A percentile compares a stretch with the other conserved stretches of the same genome.
Conservation (phyloP, 2,329 filamentous ascomycete species). For the Blastomyces silverae region DNA sequence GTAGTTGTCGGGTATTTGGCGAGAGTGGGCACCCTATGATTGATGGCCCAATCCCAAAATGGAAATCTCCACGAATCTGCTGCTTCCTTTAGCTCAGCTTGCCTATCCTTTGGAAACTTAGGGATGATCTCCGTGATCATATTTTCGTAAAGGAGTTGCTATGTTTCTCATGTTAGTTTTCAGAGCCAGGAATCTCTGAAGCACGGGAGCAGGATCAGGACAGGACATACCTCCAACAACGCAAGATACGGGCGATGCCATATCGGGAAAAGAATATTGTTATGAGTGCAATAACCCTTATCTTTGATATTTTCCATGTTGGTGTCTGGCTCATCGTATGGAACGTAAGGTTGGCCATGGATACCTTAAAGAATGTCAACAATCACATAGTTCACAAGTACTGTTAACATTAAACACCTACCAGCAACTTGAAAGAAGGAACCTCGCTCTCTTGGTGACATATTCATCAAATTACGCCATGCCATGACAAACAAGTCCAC, state of each 20-base stretch:
- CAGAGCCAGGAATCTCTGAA: slow-evolving; percentile 4
- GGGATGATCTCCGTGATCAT: slow-evolving; percentile 32
- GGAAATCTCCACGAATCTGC: slow-evolving; percentile 43
- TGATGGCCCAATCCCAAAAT: slow-evolving; percentile 46
- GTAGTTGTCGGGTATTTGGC: slow-evolving; percentile 26
- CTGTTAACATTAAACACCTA: slow-evolving; percentile 3
- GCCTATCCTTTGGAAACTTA: slow-evolving; percentile 40
- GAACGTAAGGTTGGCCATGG: slow-evolving; percentile 62
- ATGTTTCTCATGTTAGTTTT: neutral
- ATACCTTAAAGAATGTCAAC: slow-evolving; percentile 50
- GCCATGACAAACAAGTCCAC: slow-evolving; percentile 13
- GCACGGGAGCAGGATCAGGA: slow-evolving; percentile 23
- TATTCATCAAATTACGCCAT: slow-evolving; percentile 12
- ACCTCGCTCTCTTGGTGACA: slow-evolving; percentile 3
- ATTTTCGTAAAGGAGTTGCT: slow-evolving; percentile 37
- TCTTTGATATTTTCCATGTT: slow-evolving; percentile 40
- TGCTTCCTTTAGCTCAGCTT: slow-evolving; percentile 39
- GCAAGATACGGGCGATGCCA: slow-evolving; percentile 79
- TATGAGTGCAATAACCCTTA: slow-evolving; percentile 63
- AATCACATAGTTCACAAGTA: neutral
- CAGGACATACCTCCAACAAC: slow-evolving; percentile 46
- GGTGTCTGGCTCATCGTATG: slow-evolving; percentile 51
- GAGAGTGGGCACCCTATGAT: slow-evolving; percentile 26
- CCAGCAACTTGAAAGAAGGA: slow-evolving; percentile 14
- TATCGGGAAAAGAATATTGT: slow-evolving; percentile 65